Percentiles rank a stretch among this genome's conserved stretches.
Conservation (phyloP, 169 alveolate genomes). For the Theileria parva region DNA sequence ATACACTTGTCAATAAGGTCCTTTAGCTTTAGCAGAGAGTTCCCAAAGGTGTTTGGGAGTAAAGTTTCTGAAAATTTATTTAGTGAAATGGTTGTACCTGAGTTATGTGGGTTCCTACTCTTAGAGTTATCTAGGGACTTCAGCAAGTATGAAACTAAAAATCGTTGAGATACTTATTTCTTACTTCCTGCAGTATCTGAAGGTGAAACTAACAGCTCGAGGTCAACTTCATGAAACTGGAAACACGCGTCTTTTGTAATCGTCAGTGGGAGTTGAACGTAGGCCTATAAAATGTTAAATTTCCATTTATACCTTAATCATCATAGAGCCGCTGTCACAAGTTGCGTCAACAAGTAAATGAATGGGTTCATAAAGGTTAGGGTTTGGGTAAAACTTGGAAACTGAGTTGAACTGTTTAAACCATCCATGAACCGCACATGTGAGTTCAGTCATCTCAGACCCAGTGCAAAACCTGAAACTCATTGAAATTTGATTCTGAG, state of each 20-base stretch:
- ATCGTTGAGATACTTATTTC: constrained; percentile 41
- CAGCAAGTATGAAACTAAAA: constrained; percentile 34
- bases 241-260: constrained; percentile 82
- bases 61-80: background rate
- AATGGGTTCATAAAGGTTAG: constrained; percentile 87
- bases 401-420: constrained; percentile 83
- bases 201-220: constrained; percentile 73
- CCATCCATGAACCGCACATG: constrained; percentile 93
- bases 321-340: constrained; percentile 82
- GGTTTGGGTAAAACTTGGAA: constrained; percentile 86
- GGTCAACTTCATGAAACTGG: constrained; percentile 84
- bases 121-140: constrained; percentile 56
- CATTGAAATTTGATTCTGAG: background rate
- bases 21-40: constrained; percentile 29
- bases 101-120: constrained; percentile 45
- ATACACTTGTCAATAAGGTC: constrained; percentile 54
- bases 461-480: constrained; percentile 83
- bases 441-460: constrained; percentile 84
- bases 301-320: constrained; percentile 72
- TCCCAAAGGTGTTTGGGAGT: constrained; percentile 37
- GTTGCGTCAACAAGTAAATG: constrained; percentile 88
- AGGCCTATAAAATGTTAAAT: constrained; percentile 58
- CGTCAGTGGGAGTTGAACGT: constrained; percentile 78
- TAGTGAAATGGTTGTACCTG: background rate
- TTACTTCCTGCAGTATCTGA: constrained; percentile 68